Base-by-base conservation (phyloP, 306 rosid species). In the Hippophae rhamnoides region DNA sequence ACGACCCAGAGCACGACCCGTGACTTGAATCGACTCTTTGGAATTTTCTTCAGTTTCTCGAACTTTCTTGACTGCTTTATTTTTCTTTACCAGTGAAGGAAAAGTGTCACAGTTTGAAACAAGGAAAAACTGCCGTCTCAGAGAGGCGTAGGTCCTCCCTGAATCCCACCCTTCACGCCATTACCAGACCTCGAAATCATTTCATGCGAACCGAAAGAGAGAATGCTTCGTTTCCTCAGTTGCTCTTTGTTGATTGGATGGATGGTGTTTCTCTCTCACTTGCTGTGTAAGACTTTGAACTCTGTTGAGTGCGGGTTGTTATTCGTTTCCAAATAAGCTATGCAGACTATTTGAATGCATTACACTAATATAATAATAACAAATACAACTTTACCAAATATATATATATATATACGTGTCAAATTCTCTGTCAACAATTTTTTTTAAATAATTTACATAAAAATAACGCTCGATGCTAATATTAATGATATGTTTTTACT, bases 61-160 rank as follows among this genome's bases (percentile, higher is more conserved):
- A 47, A 57, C 58, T 57, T 43, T 57, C 67, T 60, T 5, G 13
- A 60, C 10, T 3, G 11, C 58, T 70, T 13, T 12, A 4, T 43
- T 31, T 31, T 42, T 47, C n/a, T 46, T 52, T 54, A 31, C 48
- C 53, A 50, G 54, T 42, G 31, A 43, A 50, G 66, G 25, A 4
- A 47, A 69, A 43, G 14, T 5, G 14, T 6, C 10, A 2, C 12
- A 14, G 38, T 31, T 0, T 7, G 23, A 40, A 41, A 52, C 10
- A 56, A 56, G 40, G 50, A 70, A 45, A 71, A 63, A 23, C 48
- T 42, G 72, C 70, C 74, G 55, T 23, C 64, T 38, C 56, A 46
- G 76, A 79, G 66, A 74, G 86, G 81, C 54, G 64, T 59, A 45
- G 80, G 72, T 68, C 74, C 84, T 18, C 65, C 63, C 56, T 70